phyloP scores from a whole-genome alignment of 352 stramenopile species.

The Peronospora destructor region DNA sequence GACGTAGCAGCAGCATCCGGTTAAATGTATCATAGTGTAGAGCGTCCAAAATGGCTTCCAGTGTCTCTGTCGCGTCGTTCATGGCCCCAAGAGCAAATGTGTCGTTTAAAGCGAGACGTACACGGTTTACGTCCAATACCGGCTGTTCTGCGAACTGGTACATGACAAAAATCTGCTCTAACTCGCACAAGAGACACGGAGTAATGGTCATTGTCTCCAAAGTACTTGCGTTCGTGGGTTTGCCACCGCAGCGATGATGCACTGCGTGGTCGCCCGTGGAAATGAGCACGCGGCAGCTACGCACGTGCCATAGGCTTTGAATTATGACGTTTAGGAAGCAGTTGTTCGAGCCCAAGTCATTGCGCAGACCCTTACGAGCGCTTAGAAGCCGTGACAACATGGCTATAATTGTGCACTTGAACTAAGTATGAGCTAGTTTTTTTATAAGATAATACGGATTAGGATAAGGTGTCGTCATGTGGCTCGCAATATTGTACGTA shows the following conservation, averaged over 20 bases:
- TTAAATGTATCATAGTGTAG: slow-evolving; percentile 78
- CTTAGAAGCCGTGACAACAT: slow-evolving; percentile 27
- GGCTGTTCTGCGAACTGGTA: slow-evolving; percentile 79
- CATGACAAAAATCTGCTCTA: slow-evolving; percentile 80
- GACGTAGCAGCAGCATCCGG: slow-evolving; percentile 54
- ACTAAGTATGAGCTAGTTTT: neutral
- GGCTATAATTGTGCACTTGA: neutral
- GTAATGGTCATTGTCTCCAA: slow-evolving; percentile 4
- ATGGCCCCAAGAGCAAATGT: slow-evolving; percentile 74
- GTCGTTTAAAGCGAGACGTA: slow-evolving; percentile 52
- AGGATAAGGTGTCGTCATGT: no score
- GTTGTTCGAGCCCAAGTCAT: slow-evolving; percentile 83
- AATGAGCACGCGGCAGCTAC: slow-evolving; percentile 77
- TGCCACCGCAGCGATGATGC: slow-evolving; percentile 51
- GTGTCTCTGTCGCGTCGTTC: slow-evolving; percentile 81
- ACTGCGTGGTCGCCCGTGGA: slow-evolving; percentile 68
- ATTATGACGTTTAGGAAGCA: slow-evolving; percentile 90
- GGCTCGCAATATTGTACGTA: no score
- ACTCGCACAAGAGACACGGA: slow-evolving; percentile 71
- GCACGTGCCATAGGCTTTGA: slow-evolving; percentile 87
- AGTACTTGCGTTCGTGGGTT: slow-evolving; percentile 25
- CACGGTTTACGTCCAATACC: slow-evolving; percentile 67
- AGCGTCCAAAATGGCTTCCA: slow-evolving; percentile 73
- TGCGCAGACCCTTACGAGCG: slow-evolving; percentile 74
- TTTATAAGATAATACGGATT: no score